Evolutionary conservation across 257 asterid species (phyloP).

Genomic region (Salvia rosmarinus): DNA sequence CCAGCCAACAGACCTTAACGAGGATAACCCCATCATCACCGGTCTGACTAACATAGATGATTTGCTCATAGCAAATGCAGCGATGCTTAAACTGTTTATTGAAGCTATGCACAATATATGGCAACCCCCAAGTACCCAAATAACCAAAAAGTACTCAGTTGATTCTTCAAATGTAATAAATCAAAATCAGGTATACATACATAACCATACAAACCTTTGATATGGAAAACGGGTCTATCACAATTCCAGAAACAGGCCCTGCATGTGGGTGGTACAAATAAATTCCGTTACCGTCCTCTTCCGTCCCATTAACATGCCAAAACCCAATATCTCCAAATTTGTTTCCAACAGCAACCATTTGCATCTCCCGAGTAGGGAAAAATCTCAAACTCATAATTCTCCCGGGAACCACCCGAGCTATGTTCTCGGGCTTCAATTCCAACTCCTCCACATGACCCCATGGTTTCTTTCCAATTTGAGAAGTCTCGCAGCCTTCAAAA

Average conservation of each 20-base stretch:
- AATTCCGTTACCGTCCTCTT: slow-evolving; percentile 69
- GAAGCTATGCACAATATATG: slow-evolving; percentile 13
- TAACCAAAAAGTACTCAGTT: not conserved
- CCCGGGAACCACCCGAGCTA: slow-evolving; percentile 78
- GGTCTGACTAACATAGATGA: not conserved
- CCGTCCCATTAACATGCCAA: slow-evolving; percentile 70
- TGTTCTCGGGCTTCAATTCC: slow-evolving; percentile 62
- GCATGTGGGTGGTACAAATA: slow-evolving; percentile 74
- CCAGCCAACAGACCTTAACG: not conserved
- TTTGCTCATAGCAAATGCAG: not conserved
- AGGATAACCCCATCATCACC: not conserved
- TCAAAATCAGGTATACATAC: slow-evolving; percentile 31
- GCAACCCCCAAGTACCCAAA: slow-evolving; percentile 4
- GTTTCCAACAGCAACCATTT: slow-evolving; percentile 79
- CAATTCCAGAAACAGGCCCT: slow-evolving; percentile 78
- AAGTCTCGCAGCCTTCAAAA: slow-evolving; percentile 17
- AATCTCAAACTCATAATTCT: slow-evolving; percentile 66
- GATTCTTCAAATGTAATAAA: not conserved
- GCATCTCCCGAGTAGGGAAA: slow-evolving; percentile 63
- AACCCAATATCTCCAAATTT: slow-evolving; percentile 77
- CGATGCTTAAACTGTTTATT: not conserved
- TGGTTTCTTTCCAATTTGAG: slow-evolving; percentile 31
- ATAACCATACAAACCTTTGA: slow-evolving; percentile 56
- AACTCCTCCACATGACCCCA: slow-evolving; percentile 50
- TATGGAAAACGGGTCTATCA: slow-evolving; percentile 57